Percentiles rank a stretch among this genome's conserved stretches.
These are phyloP conservation scores for Psilocybe azurescens DNA, from an alignment of 768 basidiomycete species.

Conservation along the genomic window DNA sequence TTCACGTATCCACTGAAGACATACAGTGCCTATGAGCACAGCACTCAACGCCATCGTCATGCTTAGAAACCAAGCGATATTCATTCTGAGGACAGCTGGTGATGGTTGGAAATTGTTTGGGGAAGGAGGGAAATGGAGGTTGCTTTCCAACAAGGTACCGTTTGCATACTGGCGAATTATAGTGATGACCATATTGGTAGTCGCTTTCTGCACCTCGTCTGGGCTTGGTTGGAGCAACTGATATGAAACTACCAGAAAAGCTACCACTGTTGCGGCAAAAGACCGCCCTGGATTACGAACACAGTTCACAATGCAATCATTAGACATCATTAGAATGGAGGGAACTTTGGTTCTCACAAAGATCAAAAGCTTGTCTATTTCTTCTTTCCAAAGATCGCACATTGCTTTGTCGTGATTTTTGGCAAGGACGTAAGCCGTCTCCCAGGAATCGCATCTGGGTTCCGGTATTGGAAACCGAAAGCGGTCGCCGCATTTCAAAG, in stretches of 20 bases:
- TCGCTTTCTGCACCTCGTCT: constrained; percentile 18
- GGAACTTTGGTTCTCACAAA: constrained; percentile 29
- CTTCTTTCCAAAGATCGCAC: constrained; percentile 36
- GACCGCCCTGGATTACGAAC: constrained; percentile 36
- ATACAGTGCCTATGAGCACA: constrained; percentile 31
- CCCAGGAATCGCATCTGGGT: constrained; percentile 29
- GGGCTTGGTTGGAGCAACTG: constrained; percentile 29
- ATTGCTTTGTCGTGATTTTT: constrained; percentile 33
- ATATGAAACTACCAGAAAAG: constrained; percentile 44
- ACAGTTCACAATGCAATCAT: background rate
- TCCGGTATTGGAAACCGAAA: background rate
- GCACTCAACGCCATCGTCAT: constrained; percentile 30
- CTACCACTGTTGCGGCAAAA: constrained; percentile 43
- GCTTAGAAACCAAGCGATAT: constrained; percentile 36
- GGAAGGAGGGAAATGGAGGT: constrained; percentile 5
- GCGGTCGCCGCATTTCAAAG: background rate
- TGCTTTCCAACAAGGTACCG: constrained; percentile 1
- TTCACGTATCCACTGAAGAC: constrained; percentile 31
- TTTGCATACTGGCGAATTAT: constrained; percentile 24
- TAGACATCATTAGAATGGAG: background rate
- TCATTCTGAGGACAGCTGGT: constrained; percentile 27
- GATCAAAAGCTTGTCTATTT: constrained; percentile 35
- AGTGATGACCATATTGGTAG: constrained; percentile 28
- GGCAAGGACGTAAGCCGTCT: constrained; percentile 26
- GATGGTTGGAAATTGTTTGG: constrained; percentile 15